Evolutionary conservation across 2,329 filamentous ascomycete species (phyloP).

Genomic region (Ustulina deusta): DNA sequence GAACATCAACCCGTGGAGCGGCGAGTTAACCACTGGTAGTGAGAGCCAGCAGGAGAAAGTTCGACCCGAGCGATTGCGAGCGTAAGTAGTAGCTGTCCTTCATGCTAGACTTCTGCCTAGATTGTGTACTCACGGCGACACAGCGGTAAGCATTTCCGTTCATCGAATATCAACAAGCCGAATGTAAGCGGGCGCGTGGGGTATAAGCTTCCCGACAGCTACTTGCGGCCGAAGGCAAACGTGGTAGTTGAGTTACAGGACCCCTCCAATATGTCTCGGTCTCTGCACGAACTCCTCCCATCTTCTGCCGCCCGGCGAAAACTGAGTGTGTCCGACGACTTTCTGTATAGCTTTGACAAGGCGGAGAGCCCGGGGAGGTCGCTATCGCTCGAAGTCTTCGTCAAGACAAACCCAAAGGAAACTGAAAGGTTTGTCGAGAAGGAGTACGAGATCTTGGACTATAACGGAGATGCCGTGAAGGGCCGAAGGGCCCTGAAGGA

Average conservation of each 20-base stretch:
- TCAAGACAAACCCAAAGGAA: conserved; percentile 54
- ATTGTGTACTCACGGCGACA: conserved; percentile 9
- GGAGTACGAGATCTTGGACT: conserved; percentile 62
- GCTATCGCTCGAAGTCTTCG: conserved; percentile 56
- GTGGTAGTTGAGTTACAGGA: conserved; percentile 55
- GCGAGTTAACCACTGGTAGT: conserved; percentile 43
- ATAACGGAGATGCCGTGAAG: conserved; percentile 58
- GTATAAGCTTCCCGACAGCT: conserved; percentile 45
- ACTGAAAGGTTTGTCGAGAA: conserved; percentile 61
- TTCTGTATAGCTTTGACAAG: conserved; percentile 60
- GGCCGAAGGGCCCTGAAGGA: conserved; percentile 59
- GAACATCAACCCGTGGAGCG: conserved; percentile 17
- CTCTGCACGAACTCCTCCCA: conserved; percentile 53
- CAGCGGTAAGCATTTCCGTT: conserved; percentile 30
- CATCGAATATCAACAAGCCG: conserved; percentile 55
- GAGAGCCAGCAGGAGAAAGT: conserved; percentile 52
- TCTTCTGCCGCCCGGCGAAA: conserved; percentile 43
- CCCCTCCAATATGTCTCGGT: conserved; percentile 50
- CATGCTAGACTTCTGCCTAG: neutral
- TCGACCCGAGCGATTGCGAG: conserved; percentile 52
- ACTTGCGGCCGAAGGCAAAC: conserved; percentile 52
- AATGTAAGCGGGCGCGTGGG: conserved; percentile 36
- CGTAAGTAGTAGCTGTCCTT: conserved; percentile 48
- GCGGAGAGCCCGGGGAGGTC: conserved; percentile 55
- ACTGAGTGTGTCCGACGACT: conserved; percentile 50